phyloP scores from a whole-genome alignment of 2,329 filamentous ascomycete species.

The Berkeleyomyces rouxiae region DNA sequence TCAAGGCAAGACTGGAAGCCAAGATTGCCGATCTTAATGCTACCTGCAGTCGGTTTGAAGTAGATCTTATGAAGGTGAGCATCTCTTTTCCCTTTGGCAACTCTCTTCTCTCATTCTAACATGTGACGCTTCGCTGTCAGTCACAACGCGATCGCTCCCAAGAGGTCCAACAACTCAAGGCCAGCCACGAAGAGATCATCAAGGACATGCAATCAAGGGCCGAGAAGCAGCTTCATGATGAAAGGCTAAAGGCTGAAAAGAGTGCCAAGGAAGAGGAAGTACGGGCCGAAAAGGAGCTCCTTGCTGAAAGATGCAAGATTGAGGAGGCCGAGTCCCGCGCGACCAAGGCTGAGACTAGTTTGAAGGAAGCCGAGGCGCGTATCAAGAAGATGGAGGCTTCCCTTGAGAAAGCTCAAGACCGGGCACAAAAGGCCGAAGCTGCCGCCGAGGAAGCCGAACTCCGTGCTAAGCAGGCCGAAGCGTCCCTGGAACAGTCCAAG shows the following conservation, averaged over 20 bases:
- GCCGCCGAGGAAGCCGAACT: not conserved
- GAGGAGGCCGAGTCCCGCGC: not conserved
- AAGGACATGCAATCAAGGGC: conserved; percentile 10
- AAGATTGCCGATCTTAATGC: conserved; percentile 47
- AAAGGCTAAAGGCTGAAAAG: conserved; percentile 19
- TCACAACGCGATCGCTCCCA: conserved; percentile 42
- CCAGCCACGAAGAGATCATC: conserved; percentile 17
- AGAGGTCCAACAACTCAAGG: conserved; percentile 40
- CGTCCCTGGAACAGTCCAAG: not conserved
- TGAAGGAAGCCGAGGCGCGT: not conserved
- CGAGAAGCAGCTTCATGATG: conserved; percentile 13
- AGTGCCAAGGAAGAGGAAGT: not conserved
- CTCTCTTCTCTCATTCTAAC: conserved; percentile 4
- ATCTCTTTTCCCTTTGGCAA: not conserved
- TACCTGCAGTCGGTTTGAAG: conserved; percentile 43
- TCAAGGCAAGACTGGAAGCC: conserved; percentile 35
- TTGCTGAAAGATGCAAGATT: not conserved
- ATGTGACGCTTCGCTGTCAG: conserved; percentile 21
- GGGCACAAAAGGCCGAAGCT: conserved; percentile 2
- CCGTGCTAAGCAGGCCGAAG: conserved; percentile 2
- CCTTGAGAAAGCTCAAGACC: not conserved
- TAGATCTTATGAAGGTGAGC: conserved; percentile 42
- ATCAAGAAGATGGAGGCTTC: not conserved
- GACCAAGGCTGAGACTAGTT: not conserved
- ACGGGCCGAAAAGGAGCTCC: not conserved